Evolutionary conservation across 495 filamentous ascomycete genomes (phyloP), one percentile per base, ranked within the genome.

Genomic region (Penicillium coffeae): DNA sequence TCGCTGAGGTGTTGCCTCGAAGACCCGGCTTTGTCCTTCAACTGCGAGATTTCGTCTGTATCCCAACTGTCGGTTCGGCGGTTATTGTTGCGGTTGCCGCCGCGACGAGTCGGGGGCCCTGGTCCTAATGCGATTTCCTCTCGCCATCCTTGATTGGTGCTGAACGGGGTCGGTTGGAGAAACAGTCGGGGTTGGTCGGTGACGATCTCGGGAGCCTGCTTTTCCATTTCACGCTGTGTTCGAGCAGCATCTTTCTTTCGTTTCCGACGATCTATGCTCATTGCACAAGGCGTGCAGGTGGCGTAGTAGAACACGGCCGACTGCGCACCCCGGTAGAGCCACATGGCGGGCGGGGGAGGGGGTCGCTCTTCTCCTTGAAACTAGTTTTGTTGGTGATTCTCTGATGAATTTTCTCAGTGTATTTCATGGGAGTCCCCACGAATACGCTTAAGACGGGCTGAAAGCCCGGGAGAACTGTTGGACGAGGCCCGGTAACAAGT

Each of bases 231-330:
- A 43, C 81, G 73, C 42, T 83, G 72, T 38, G 79, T 76, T 33
- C 71, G 64, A 48, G 78, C 79, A 39, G 84, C 84, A 52, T 87
- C 78, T 56, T 84, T 78, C 62, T 77, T 81, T 44, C 83, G 74
- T 63, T 83, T 84, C 34, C 83, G 77, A 38, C 77, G 82, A 45
- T 85, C 74, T 20, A 70, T 69, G 48, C 81, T 69, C 45, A 83
- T 77, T 44, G 80, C 72, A 69, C 89, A 96, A 58, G 89, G 89
- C 22, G 87, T 83, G 66, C 89, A 95, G 41, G 87, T 86, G 47
- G 83, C 77, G 55, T 91, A 81, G 74, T 91, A 94, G 70, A 94
- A 95, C 62, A 91, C 70, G 48, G 87, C 88, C 13, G 89, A 95
- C 70, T 93, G 90, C 42, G 64, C 72, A 42, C 77, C 77, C 19